These are phyloP conservation scores for Suillus spraguei DNA, from an alignment of 768 basidiomycete genomes.

Conservation along the genomic window DNA sequence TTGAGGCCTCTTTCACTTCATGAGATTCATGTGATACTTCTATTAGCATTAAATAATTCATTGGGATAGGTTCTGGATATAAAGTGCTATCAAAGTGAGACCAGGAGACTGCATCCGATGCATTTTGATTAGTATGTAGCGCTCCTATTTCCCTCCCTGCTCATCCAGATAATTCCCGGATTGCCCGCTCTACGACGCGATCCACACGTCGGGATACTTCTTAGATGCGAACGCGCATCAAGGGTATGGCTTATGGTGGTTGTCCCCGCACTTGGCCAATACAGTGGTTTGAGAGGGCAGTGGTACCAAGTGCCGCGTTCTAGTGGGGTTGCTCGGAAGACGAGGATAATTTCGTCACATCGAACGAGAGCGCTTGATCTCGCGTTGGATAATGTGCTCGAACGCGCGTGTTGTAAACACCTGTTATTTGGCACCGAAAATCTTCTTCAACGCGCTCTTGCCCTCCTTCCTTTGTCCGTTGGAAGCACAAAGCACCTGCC, in stretches of 20 bases:
- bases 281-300: background rate
- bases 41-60: background rate
- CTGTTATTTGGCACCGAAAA: background rate
- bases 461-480: slow-evolving; percentile 1
- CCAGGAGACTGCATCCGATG: background rate
- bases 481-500: slow-evolving; percentile 21
- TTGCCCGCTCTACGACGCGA: too few relatives aligned
- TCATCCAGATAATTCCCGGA: background rate
- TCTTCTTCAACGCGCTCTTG: slow-evolving; percentile 8
- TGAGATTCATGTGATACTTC: background rate
- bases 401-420: background rate
- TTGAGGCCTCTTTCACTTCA: background rate
- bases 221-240: background rate
- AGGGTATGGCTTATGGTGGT: background rate
- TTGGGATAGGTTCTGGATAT: background rate
- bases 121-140: background rate
- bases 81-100: background rate
- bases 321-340: background rate
- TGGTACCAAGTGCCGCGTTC: background rate
- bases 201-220: background rate
- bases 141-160: background rate
- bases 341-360: background rate
- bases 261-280: too few relatives aligned
- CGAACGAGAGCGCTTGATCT: background rate
- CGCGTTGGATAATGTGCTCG: background rate